Conservation (phyloP, 805 yeast species). For the Komagataella pastoris region DNA sequence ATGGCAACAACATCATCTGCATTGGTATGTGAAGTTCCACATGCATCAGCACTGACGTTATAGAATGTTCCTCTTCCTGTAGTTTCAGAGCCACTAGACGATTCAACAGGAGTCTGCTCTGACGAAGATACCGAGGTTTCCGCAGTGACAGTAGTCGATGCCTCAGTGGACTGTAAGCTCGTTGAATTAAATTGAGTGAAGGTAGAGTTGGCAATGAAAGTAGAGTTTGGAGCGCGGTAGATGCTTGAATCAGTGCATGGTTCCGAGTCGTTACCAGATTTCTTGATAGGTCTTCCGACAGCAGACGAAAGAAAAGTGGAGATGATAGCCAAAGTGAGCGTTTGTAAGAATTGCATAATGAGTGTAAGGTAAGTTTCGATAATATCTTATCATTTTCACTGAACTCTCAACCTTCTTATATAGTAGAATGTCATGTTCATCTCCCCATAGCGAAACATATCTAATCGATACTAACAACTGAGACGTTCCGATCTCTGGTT, state of each 20-base stretch:
- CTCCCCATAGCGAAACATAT: not conserved
- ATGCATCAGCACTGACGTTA: constrained; percentile 31
- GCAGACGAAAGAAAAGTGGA: not conserved
- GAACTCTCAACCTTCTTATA: not conserved
- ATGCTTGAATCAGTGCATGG: not conserved
- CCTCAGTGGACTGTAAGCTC: not conserved
- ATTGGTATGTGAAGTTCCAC: constrained; percentile 28
- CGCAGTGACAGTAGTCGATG: constrained; percentile 2
- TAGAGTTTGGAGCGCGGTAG: not conserved
- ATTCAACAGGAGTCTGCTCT: not conserved
- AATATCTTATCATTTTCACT: not conserved
- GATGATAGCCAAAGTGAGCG: not conserved
- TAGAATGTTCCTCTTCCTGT: constrained; percentile 39
- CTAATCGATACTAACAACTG: not conserved
- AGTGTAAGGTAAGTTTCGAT: not conserved
- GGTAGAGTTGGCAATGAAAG: not conserved
- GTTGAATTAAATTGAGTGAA: not conserved
- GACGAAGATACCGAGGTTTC: constrained; percentile 4
- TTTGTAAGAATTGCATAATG: not conserved
- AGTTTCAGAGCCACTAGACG: constrained; percentile 2
- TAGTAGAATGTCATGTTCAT: not conserved
- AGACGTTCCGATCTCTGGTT: no score
- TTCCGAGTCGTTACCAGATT: not conserved
- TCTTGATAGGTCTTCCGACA: not conserved
- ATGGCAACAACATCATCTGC: constrained; percentile 35